Evolutionary conservation across 495 filamentous ascomycete species (phyloP).

Genomic region (Trichoderma orchidacearum): DNA sequence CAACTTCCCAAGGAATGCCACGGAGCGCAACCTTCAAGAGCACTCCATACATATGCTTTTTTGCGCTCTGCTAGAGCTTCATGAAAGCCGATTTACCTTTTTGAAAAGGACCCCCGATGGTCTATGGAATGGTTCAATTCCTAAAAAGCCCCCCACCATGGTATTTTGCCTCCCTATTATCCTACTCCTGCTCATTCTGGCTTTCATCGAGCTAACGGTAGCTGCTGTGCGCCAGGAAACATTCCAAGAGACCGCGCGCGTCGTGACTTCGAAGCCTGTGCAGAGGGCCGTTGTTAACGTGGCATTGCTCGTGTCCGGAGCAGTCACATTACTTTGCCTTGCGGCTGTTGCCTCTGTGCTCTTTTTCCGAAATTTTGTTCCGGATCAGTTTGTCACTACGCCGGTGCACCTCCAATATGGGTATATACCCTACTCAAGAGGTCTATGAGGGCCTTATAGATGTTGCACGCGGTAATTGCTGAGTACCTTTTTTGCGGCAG

Average conservation of each 20-base stretch:
- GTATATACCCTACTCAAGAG: slow-evolving; percentile 27
- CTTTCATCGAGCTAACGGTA: not conserved
- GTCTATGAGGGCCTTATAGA: not conserved
- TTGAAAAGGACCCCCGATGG: not conserved
- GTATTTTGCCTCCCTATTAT: not conserved
- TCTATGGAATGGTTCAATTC: not conserved
- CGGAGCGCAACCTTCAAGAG: no score
- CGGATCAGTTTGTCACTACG: slow-evolving; percentile 47
- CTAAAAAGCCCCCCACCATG: not conserved
- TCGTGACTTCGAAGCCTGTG: slow-evolving; percentile 50
- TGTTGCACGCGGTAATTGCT: not conserved
- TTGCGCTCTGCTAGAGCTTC: not conserved
- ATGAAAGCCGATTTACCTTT: not conserved
- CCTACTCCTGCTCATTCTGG: not conserved
- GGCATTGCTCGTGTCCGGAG: slow-evolving; percentile 46
- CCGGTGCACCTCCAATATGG: slow-evolving; percentile 73
- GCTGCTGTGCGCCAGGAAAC: not conserved
- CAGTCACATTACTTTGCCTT: slow-evolving; percentile 43
- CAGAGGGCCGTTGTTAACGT: slow-evolving; percentile 59
- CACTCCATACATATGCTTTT: no score
- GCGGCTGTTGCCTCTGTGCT: slow-evolving; percentile 55
- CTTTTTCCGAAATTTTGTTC: slow-evolving; percentile 77
- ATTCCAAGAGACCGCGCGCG: slow-evolving; percentile 24
- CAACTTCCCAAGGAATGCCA: no score
- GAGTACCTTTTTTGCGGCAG: slow-evolving; percentile 7